Percentiles rank a stretch among this genome's conserved stretches.
These are phyloP conservation scores for Celoporthe dispersa DNA, from an alignment of 2,329 filamentous ascomycete genomes.

Conservation along the genomic window DNA sequence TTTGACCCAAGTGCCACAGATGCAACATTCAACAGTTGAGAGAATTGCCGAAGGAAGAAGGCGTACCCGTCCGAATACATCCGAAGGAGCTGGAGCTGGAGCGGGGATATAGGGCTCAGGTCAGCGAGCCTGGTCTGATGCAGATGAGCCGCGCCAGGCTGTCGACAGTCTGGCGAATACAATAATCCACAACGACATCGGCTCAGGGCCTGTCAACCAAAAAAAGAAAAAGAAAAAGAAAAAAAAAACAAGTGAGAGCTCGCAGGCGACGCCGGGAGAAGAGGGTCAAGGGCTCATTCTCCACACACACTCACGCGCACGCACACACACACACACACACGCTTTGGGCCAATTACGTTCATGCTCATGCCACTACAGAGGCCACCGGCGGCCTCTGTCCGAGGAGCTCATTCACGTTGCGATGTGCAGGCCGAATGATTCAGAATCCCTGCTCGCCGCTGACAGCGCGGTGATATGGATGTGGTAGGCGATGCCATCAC, in stretches of 20 bases:
- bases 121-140: conserved; percentile 2
- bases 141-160: conserved; percentile 1
- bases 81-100: not conserved
- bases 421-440: not conserved
- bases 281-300: not conserved
- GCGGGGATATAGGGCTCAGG: conserved; percentile 5
- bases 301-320: not conserved
- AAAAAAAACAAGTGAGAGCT: conserved; percentile 1
- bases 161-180: conserved; percentile 1
- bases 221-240: no score
- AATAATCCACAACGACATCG: not conserved
- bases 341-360: not conserved
- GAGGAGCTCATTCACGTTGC: not conserved
- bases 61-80: not conserved
- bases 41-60: not conserved
- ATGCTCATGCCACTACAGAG: not conserved
- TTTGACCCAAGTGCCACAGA: not conserved
- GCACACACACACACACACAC: not conserved
- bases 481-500: not conserved
- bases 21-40: conserved; percentile 2
- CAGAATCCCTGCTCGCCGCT: not conserved
- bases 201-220: conserved; percentile 1
- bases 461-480: not conserved
- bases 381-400: not conserved
- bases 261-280: not conserved